Conservation (phyloP, 1,284 basidiomycete species). For the Ustilago sp. region DNA sequence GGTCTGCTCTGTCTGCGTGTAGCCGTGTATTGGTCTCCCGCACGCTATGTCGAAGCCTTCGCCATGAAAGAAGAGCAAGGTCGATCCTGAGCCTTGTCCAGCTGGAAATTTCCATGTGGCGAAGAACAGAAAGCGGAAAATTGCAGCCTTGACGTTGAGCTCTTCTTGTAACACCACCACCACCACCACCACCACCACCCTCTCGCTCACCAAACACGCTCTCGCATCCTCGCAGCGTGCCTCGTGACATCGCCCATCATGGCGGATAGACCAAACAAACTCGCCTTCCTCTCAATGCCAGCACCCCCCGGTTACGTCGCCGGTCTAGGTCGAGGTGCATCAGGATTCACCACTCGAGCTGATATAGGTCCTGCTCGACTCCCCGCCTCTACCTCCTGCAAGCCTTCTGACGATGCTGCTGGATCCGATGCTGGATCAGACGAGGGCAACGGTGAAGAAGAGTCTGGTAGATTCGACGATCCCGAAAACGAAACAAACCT, state of each 20-base stretch:
- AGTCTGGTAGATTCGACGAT: conserved; percentile 89
- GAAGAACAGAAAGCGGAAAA: conserved; percentile 4
- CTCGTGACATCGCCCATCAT: conserved; percentile 19
- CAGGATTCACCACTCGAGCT: conserved; percentile 96
- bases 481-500: conserved; percentile 97
- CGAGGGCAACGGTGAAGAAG: conserved; percentile 74
- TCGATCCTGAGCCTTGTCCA: conserved; percentile 17
- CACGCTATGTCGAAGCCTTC: no score
- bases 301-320: conserved; percentile 68
- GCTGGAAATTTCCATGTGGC: conserved; percentile 15
- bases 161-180: not conserved
- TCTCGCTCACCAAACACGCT: not conserved
- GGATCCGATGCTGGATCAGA: conserved; percentile 14
- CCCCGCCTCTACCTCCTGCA: conserved; percentile 73
- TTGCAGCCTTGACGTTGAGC: not conserved
- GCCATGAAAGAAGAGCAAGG: not conserved
- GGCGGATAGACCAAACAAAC: conserved; percentile 60
- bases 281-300: conserved; percentile 64
- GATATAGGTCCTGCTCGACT: conserved; percentile 98
- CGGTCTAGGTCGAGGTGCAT: conserved; percentile 74
- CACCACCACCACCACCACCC: conserved; percentile 6
- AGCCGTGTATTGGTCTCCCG: no score
- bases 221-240: not conserved
- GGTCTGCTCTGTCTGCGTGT: no score
- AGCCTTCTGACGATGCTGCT: conserved; percentile 11